Evolutionary conservation across 164 flowering plant genomes (phyloP).

Genomic region (Paratinospora sagittata): DNA sequence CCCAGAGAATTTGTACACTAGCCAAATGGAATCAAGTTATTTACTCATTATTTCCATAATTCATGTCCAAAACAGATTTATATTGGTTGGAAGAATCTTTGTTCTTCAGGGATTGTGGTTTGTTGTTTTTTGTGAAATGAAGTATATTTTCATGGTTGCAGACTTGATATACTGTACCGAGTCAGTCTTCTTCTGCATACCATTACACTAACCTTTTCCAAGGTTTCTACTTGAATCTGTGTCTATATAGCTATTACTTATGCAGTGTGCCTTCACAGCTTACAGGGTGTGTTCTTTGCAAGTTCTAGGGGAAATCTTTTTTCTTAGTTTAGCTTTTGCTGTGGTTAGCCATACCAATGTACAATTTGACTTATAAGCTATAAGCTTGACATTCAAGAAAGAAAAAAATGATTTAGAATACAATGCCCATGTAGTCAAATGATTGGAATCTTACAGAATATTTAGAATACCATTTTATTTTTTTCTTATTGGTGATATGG

Average conservation of each 20-base stretch:
- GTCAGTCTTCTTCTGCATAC: not conserved
- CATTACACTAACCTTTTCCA: not conserved
- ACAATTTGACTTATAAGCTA: too few species aligned
- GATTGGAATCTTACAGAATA: too few species aligned
- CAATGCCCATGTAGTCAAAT: too few species aligned
- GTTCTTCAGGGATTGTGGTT: not conserved
- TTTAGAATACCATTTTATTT: too few species aligned
- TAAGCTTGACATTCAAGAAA: too few species aligned
- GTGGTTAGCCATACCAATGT: too few species aligned
- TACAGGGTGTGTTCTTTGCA: not conserved
- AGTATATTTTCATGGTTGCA: not conserved
- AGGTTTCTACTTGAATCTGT: not conserved
- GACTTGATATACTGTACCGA: not conserved
- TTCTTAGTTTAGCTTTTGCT: too few species aligned
- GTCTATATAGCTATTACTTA: too few species aligned
- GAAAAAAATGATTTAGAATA: too few species aligned
- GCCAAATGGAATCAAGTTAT: constrained; percentile 10
- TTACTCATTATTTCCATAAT: constrained; percentile 4
- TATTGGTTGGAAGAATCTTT: constrained; percentile 1
- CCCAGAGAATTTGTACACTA: constrained; percentile 13
- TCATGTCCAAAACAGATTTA: not conserved
- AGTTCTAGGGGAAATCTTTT: not conserved
- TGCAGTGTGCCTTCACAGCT: too few species aligned
- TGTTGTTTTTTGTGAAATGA: not conserved
- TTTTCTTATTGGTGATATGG: too few species aligned